Conservation (phyloP, 2,329 filamentous ascomycete species). For the Colletotrichum sansevieriae region DNA sequence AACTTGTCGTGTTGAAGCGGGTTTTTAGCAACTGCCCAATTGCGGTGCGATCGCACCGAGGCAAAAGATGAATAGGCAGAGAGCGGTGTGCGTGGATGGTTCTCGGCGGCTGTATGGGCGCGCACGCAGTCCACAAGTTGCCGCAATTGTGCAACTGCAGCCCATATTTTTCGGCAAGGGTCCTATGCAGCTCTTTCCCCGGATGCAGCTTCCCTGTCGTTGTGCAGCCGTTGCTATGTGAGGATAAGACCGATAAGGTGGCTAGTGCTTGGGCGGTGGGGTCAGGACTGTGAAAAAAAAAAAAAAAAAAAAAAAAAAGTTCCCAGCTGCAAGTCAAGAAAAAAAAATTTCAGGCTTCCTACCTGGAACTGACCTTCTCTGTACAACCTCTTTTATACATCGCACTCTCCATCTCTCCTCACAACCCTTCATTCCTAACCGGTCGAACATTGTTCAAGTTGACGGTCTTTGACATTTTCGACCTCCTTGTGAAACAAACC, state of each 20-base stretch:
- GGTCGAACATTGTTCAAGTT: constrained; percentile 10
- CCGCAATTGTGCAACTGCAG: constrained; percentile 16
- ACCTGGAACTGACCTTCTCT: constrained; percentile 31
- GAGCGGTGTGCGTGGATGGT: constrained; percentile 36
- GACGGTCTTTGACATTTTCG: constrained; percentile 38
- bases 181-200: constrained; percentile 40
- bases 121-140: constrained; percentile 23
- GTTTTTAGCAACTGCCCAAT: neutral
- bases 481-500: constrained; percentile 34
- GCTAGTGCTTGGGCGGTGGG: constrained; percentile 37
- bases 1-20: neutral
- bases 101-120: constrained; percentile 23
- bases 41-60: constrained; percentile 11
- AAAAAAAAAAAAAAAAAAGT: constrained; percentile 39
- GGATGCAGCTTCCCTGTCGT: constrained; percentile 40
- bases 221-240: constrained; percentile 41
- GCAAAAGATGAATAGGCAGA: constrained; percentile 9
- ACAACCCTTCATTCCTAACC: constrained; percentile 25
- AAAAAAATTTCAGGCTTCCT: constrained; percentile 42
- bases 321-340: constrained; percentile 31
- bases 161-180: constrained; percentile 27
- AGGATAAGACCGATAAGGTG: constrained; percentile 40
- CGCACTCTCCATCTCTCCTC: constrained; percentile 30
- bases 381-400: constrained; percentile 32
- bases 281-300: constrained; percentile 10